A percentile compares a stretch with the other conserved stretches of the same genome.
Conservation (phyloP, 306 rosid species). For the Cucumis melo region DNA sequence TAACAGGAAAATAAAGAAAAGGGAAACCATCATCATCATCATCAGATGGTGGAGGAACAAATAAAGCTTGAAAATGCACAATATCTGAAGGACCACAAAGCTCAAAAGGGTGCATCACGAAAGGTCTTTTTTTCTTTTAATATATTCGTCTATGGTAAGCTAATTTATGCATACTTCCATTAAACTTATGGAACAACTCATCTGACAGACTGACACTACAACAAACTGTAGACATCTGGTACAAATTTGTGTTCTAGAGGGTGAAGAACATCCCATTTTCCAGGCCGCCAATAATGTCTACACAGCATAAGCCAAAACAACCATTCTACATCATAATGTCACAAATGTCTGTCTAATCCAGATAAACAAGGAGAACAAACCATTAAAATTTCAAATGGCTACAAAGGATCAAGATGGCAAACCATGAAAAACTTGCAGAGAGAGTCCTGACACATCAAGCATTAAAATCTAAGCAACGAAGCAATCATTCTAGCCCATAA, state of each 20-base stretch:
- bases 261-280: conserved; percentile 50
- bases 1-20: not conserved
- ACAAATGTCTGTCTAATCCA: not conserved
- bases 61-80: not conserved
- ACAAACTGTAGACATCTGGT: too few species aligned
- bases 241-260: conserved; percentile 15
- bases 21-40: not conserved
- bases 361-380: not conserved
- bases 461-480: not conserved
- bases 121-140: not conserved
- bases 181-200: too few species aligned
- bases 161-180: too few species aligned
- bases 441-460: not conserved
- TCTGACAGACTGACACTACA: too few species aligned
- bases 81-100: conserved; percentile 39
- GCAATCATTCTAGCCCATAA: not conserved
- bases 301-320: not conserved
- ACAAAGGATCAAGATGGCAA: not conserved
- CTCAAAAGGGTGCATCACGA: conserved; percentile 42
- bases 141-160: too few species aligned
- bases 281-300: conserved; percentile 52
- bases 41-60: not conserved
- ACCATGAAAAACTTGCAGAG: not conserved
- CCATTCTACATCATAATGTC: not conserved
- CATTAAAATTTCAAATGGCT: not conserved